Base-by-base conservation (phyloP, 345 rosid species). In the Hibiscus syriacus region DNA sequence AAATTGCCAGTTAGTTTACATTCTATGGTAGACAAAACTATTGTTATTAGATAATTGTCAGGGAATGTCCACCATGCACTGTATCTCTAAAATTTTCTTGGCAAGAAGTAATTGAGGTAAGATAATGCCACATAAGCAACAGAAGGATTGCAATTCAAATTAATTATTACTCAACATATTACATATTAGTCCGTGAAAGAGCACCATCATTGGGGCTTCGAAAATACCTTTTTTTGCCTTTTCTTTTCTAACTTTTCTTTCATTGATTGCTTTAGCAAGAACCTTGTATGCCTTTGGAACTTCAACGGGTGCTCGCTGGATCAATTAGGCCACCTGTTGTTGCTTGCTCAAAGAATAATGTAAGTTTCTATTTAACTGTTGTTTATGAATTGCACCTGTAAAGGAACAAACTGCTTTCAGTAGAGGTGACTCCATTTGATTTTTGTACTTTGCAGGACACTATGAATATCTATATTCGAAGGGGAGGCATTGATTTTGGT, bases 401-500 rank as follows among this genome's bases (percentile, higher is more conserved):
- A 29, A 56, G 45, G 8, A 46, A 25, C 38, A 16, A 36, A 34
- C 30, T 27, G 52, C 70, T 68, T 38, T 41, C 1, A 2, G 29
- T 5, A 29, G 34, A 25, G 56, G 34, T n/a, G 34, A 34, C 58
- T 20, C 56, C 22, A 59, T 48, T 14, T 66, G 55, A 23, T 14
- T 29, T 22, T 12, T 57, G 2, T 26, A 60, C 26, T 74, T 66
- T 10, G 29, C 56, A 53, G 56, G 56, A 53, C 56, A 2, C 82
- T 23, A 38, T 58, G 71, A 78, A 90, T 69, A 75, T 89, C 68
- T 66, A 55, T 60, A 49, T 83, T 50, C 80, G 96, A 74, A 82
- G 84, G 69, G 99, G 99, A 73, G 99, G 99, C 48, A 60, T 77
- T 57, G 95, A 89, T 77, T 23, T 59, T 46, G 81, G 82, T 20